Conservation (phyloP, 805 yeast species). For the Komagataella pastoris region DNA sequence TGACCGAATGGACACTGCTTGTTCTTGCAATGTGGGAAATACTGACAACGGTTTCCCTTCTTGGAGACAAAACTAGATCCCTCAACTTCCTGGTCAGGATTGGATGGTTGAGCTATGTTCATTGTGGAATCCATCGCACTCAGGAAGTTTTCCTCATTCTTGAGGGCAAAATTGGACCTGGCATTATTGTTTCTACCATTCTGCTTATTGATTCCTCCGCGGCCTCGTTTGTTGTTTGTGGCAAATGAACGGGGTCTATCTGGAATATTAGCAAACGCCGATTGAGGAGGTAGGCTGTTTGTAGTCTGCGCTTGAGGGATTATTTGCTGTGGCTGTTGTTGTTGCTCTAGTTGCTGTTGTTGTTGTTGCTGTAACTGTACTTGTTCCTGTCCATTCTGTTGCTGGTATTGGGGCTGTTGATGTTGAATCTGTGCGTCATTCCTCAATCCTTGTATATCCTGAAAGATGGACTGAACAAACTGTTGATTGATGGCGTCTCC, state of each 20-base stretch:
- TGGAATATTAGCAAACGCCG: slow-evolving; percentile 5
- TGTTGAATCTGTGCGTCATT: slow-evolving; percentile 17
- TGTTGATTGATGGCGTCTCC: slow-evolving; percentile 45
- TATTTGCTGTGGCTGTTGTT: slow-evolving; percentile 9
- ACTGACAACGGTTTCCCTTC: slow-evolving; percentile 48
- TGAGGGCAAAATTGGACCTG: slow-evolving; percentile 18
- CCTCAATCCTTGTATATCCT: slow-evolving; percentile 35
- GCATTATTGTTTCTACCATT: not conserved
- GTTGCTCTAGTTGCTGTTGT: slow-evolving; percentile 7
- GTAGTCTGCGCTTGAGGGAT: slow-evolving; percentile 3
- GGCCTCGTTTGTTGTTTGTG: slow-evolving; percentile 3
- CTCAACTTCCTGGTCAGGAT: slow-evolving; percentile 4
- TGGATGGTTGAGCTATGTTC: not conserved
- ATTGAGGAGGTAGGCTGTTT: slow-evolving; percentile 6
- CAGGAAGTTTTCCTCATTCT: slow-evolving; percentile 24
- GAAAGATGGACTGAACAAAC: slow-evolving; percentile 43
- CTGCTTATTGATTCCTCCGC: slow-evolving; percentile 16
- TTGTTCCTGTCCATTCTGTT: slow-evolving; percentile 1
- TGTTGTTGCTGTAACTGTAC: slow-evolving; percentile 8
- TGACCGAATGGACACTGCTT: slow-evolving; percentile 66
- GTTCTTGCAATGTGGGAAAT: slow-evolving; percentile 57
- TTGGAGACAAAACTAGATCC: slow-evolving; percentile 22
- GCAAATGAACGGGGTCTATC: slow-evolving; percentile 10
- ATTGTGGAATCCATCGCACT: slow-evolving; percentile 24
- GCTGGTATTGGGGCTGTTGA: slow-evolving; percentile 7